Evolutionary conservation across 805 yeast species (phyloP), one percentile per base, ranked within the genome.

Genomic region (Osmozyma mogii): DNA sequence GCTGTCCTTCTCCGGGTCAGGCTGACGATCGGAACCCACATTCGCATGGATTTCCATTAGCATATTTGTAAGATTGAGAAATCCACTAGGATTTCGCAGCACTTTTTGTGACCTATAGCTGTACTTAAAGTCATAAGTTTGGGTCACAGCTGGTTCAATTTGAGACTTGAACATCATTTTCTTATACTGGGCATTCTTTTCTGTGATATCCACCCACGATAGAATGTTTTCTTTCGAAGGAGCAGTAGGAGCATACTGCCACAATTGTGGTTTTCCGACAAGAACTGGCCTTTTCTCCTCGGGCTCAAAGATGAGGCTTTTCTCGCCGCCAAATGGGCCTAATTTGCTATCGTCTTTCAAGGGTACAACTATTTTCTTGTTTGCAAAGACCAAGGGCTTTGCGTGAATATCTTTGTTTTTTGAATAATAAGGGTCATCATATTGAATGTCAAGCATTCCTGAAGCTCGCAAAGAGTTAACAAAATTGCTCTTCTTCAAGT

Each of bases 11-110:
- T 43, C 33, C 0, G 96, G 94, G 44, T 85, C 80, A 0, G 96
- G 89, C 6, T 46, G 32, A 27, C 41, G 36, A 2, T 49, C 60
- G 0, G 52, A 65, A n/a, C 73, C 49, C 0, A 80, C 69, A 25
- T 68, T 68, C 0, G 71, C 75, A 51, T 79, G 88, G 0, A 84
- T 47, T 44, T 89, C 97, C 31, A 84, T 38, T 5, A 70, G 59
- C 19, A 87, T 53, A n/a, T 74, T 62, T 0, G 79, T 64, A 44
- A 87, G 45, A 15, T 67, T 57, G 28, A 62, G 64, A 36, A 60
- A 70, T 2, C 57, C 65, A 18, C 37, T 62, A 4, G 64, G 64
- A 31, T 46, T 53, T 40, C 59, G 51, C 23, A 44, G 49, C 21
- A 52, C 59, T 37, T 50, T 56, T 8, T 42, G 44, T 3, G 56